phyloP scores from a whole-genome alignment of 2,329 filamentous ascomycete species.

The Sclerotinia subarctica region DNA sequence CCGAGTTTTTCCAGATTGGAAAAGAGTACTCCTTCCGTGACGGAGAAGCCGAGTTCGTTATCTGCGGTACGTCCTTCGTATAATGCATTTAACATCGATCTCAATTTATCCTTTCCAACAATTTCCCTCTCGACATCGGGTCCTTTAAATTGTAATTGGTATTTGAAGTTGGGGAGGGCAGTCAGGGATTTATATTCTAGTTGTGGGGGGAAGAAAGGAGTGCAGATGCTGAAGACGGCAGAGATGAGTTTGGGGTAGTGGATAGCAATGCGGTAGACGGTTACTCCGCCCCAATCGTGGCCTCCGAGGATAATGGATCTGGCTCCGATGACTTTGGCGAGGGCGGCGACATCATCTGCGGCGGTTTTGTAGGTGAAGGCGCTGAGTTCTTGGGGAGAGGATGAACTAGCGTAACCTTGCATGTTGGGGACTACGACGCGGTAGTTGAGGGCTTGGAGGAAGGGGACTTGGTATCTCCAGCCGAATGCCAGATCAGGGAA shows the following conservation, averaged over 20 bases:
- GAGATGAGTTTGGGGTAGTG: slow-evolving; percentile 71
- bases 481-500: slow-evolving; percentile 79
- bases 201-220: slow-evolving; percentile 62
- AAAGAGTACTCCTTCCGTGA: slow-evolving; percentile 59
- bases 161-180: slow-evolving; percentile 66
- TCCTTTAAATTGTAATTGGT: slow-evolving; percentile 77
- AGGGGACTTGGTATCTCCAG: slow-evolving; percentile 87
- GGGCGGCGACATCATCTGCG: slow-evolving; percentile 69
- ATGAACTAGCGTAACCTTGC: slow-evolving; percentile 80
- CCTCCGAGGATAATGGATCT: slow-evolving; percentile 74
- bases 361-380: slow-evolving; percentile 71
- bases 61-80: slow-evolving; percentile 63
- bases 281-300: slow-evolving; percentile 81
- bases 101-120: slow-evolving; percentile 58
- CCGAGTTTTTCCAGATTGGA: slow-evolving; percentile 58
- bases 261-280: slow-evolving; percentile 71
- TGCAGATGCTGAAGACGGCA: slow-evolving; percentile 77
- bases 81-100: slow-evolving; percentile 66
- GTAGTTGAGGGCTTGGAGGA: slow-evolving; percentile 67
- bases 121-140: slow-evolving; percentile 60
- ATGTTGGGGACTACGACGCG: slow-evolving; percentile 81
- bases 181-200: slow-evolving; percentile 52
- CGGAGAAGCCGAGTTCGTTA: slow-evolving; percentile 56
- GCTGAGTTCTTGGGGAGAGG: slow-evolving; percentile 57
- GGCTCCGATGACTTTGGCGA: slow-evolving; percentile 53